Evolutionary conservation across 1,284 basidiomycete species (phyloP).

Genomic region (Porodaedalea pini): DNA sequence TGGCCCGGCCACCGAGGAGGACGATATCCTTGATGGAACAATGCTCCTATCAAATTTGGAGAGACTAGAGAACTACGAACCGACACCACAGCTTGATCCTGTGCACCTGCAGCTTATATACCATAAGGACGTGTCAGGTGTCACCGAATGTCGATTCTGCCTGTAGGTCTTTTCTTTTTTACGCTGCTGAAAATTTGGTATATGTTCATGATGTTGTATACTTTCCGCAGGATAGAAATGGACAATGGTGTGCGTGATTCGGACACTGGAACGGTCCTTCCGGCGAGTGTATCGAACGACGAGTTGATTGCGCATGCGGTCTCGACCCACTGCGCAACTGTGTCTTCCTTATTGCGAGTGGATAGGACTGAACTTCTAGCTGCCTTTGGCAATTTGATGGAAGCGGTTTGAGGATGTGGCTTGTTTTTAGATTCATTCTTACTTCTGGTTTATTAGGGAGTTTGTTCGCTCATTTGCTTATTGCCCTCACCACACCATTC

Average conservation of each 20-base stretch:
- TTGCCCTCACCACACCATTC: too few relatives aligned
- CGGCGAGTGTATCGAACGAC: background rate
- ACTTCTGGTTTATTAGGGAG: too few relatives aligned
- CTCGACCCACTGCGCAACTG: background rate
- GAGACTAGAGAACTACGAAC: background rate
- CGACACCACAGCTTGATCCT: background rate
- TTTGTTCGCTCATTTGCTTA: too few relatives aligned
- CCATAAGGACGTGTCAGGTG: background rate
- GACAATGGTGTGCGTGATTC: background rate
- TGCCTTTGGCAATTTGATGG: background rate
- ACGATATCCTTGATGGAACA: too few relatives aligned
- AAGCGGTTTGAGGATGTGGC: background rate
- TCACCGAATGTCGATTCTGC: slow-evolving; percentile 8
- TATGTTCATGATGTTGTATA: too few relatives aligned
- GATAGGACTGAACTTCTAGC: background rate
- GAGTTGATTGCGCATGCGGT: background rate
- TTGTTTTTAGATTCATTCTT: background rate
- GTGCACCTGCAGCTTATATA: slow-evolving; percentile 9
- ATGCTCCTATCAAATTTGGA: too few relatives aligned
- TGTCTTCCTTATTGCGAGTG: background rate
- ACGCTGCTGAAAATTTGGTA: too few relatives aligned
- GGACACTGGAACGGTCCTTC: background rate
- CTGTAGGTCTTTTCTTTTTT: background rate
- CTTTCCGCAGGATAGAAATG: background rate
- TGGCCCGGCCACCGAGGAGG: background rate